These are phyloP conservation scores for Coix lacrymajobi DNA, from an alignment of 176 grass and related monocot genomes.

Conservation along the genomic window DNA sequence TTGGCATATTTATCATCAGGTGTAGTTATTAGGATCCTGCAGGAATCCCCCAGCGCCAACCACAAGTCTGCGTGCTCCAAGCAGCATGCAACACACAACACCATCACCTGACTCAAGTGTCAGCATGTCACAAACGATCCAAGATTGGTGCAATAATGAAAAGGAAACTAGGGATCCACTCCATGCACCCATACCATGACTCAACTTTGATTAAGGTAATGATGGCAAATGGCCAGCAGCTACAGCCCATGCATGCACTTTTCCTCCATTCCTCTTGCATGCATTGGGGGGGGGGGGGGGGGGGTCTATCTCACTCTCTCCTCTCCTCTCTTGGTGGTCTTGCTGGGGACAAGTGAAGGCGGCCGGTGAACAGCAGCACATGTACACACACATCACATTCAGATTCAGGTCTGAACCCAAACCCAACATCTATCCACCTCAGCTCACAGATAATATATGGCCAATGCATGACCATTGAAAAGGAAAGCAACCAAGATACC, in stretches of 20 bases:
- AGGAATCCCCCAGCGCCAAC: not conserved
- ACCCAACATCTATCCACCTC: not conserved
- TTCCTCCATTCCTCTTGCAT: conserved; percentile 37
- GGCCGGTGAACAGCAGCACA: not conserved
- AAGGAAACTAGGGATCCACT: conserved; percentile 32
- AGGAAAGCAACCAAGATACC: conserved; percentile 25
- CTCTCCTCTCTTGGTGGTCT: not conserved
- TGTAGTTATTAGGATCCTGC: not conserved
- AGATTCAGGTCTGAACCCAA: conserved; percentile 22
- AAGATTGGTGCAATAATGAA: conserved; percentile 32
- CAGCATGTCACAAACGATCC: conserved; percentile 36
- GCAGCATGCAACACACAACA: not conserved
- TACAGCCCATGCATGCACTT: conserved; percentile 59
- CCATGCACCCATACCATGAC: conserved; percentile 10
- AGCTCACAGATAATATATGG: not conserved
- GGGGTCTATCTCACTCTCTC: not conserved
- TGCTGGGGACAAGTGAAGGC: conserved; percentile 12
- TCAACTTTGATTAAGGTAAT: conserved; percentile 75
- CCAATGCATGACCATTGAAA: conserved; percentile 8
- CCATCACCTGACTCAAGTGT: conserved; percentile 4
- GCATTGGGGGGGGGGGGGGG: too few species aligned
- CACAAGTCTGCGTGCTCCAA: not conserved
- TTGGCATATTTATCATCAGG: not conserved
- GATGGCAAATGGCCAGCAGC: conserved; percentile 63
- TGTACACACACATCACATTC: conserved; percentile 18